A percentile compares a stretch with the other conserved stretches of the same genome.
Conservation (phyloP, 306 rosid species). For the Crataegus laevigata region DNA sequence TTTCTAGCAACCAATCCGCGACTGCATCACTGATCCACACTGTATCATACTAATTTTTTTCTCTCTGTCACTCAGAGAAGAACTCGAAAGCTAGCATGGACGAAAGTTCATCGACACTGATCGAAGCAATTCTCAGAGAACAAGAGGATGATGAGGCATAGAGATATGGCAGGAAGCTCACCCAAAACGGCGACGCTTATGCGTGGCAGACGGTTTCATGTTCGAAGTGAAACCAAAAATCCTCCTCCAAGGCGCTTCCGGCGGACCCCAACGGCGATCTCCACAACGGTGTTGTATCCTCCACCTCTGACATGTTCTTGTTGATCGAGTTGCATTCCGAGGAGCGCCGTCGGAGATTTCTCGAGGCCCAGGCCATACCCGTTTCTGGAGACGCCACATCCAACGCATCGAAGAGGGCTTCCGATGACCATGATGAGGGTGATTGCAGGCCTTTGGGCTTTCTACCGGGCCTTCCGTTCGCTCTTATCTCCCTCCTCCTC, state of each 20-base stretch:
- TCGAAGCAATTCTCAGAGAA: conserved; percentile 46
- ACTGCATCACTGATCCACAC: too few relatives aligned
- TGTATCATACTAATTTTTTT: too few relatives aligned
- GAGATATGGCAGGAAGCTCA: neutral
- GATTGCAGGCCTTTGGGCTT: conserved; percentile 69
- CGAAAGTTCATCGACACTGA: conserved; percentile 48
- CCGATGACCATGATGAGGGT: conserved; percentile 25
- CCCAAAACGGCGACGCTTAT: conserved; percentile 2
- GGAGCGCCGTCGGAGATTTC: conserved; percentile 35
- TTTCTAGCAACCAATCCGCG: too few relatives aligned
- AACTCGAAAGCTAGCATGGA: conserved; percentile 25
- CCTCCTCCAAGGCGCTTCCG: conserved; percentile 2
- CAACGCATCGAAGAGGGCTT: conserved; percentile 38
- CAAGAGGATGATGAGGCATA: conserved; percentile 33
- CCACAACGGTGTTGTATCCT: neutral
- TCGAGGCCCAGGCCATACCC: conserved; percentile 29
- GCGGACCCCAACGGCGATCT: conserved; percentile 8
- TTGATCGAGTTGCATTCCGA: conserved; percentile 39
- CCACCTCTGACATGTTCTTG: conserved; percentile 29
- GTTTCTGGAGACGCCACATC: neutral
- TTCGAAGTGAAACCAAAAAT: conserved; percentile 36
- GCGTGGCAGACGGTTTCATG: conserved; percentile 57
- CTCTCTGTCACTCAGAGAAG: neutral
- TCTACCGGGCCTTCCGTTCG: conserved; percentile 82
- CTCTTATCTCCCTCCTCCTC: conserved; percentile 62